Conservation (phyloP, 129 eudicot genomes). For the Ambrosia trifida region DNA sequence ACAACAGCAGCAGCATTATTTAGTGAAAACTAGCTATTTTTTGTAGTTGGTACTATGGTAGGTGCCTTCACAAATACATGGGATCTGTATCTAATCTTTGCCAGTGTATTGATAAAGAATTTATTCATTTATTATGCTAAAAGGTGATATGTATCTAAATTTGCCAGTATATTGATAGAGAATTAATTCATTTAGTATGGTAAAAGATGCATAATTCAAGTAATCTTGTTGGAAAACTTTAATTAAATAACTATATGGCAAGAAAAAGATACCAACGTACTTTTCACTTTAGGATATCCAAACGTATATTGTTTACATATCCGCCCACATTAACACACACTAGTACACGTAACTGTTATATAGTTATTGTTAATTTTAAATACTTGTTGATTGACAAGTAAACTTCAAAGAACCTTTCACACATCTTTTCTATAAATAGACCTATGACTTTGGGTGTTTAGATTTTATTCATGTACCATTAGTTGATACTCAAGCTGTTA, state of each 20-base stretch:
- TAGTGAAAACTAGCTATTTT: neutral
- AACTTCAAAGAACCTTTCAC: conserved; percentile 25
- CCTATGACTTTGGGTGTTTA: conserved; percentile 2
- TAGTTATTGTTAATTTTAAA: conserved; percentile 6
- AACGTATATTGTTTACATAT: conserved; percentile 16
- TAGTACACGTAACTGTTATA: conserved; percentile 19
- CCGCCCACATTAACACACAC: conserved; percentile 21
- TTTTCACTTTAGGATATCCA: conserved; percentile 21
- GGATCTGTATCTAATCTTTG: conserved; percentile 26
- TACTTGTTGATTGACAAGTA: conserved; percentile 29
- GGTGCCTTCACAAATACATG: conserved; percentile 10
- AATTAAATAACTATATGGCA: neutral
- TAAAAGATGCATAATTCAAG: conserved; percentile 8
- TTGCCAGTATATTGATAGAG: neutral
- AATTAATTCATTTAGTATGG: conserved; percentile 14
- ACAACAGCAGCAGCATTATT: neutral
- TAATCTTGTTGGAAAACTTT: conserved; percentile 6
- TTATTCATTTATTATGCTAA: too few species aligned
- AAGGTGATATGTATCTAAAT: too few species aligned
- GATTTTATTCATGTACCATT: conserved; percentile 15
- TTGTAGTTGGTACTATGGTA: conserved; percentile 1
- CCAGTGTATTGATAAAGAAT: too few species aligned
- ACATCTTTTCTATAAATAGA: conserved; percentile 24
- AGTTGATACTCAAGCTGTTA: conserved; percentile 18
- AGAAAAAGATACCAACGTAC: conserved; percentile 24